Evolutionary conservation across 2,329 filamentous ascomycete species (phyloP), one percentile per base, ranked within the genome.

Genomic region (Laburnicola sp.): DNA sequence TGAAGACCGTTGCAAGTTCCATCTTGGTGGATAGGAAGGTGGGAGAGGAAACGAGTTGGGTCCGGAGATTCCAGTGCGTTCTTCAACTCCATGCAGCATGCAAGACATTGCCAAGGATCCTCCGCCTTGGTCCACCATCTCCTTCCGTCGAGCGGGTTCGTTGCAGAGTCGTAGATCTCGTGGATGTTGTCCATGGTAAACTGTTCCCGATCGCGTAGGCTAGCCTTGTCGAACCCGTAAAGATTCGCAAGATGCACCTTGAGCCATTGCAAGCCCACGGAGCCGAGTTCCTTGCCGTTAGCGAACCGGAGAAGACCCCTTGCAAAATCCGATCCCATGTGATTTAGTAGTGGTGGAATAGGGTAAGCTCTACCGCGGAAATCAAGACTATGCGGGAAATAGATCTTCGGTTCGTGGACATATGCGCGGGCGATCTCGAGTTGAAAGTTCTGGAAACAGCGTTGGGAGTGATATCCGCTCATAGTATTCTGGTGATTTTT

Each of bases 1-100:
- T 99, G 94, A 8, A 99, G 81, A 46, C 94, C 94, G 66, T 99
- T 99, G 73, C 94, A 99, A 3, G 94, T 97, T 58, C 94, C 94
- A 70, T 99, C 94, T 69, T 99, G 94, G 65, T 97, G 94, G 8
- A 99, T 83, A 0, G 94, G 91, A 4, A 99, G 78, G 48, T 87
- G 82, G 0, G 91, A 97, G 2, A 91, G 75, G 62, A 83, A 96
- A 57, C 86, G 80, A 0, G 85, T 84, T 0, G 94, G 93, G 61
- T 97, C 89, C 0, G 85, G 79, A 3, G 82, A 83, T 4, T 89
- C 84, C 21, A 95, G 76, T 1, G 94, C 94, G 37, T 86, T 87
- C 66, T 85, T 87, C 35, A 99, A 75, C 74, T 97, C 94, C 52
- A 88, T 88, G 71, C 93, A 99, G 28, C 91, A 86, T 4, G 93